Base-by-base conservation (phyloP, 129 eudicot species). In the Pulicaria dysenterica region DNA sequence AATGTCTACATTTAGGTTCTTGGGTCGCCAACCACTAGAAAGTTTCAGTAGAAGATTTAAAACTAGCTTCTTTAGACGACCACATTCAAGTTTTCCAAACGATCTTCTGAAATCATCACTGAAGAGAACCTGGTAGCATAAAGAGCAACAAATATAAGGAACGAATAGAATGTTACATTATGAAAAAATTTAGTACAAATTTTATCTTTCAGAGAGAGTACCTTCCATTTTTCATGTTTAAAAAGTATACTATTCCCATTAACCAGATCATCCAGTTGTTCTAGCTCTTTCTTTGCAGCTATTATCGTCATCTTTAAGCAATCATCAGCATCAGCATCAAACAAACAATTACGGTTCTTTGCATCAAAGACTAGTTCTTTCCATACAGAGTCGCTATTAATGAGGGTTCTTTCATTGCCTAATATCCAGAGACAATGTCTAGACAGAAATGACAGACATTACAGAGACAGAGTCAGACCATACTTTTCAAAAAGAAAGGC, bases 21-120 rank as follows among this genome's bases (percentile, higher is more conserved):
- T 84, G 1, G 96, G 97, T 56, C 96, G 67, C 97, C 97, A 91
- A 0, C 96, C 97, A 63, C 77, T 71, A 42, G 93, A 86, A 39
- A 91, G 86, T 70, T 72, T 86, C 70, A 86, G 67, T 13, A 91
- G 48, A 24, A 81, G 75, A 63, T 83, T 80, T 19, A 91, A 50
- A 65, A 79, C 84, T 24, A 81, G 64, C 78, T 86, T 86, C 69
- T 83, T 91, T 31, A 72, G 53, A 7, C 77, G 70, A 17, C 75
- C 8, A 57, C 70, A 57, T 14, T 31, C 64, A 53, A 82, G 62
- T 60, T 77, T 82, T 58, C 75, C 67, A 81, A 91, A 91, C 8
- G 96, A 86, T 69, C 73, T 84, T 50, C 79, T 67, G 68, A 91
- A 91, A 60, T 84, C 86, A 14, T 91, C 93, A 70, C 97, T 91